Percentiles rank a stretch among this genome's conserved stretches.
Conservation (phyloP, 2,329 filamentous ascomycete species). For the Epicoccum sorghinum region DNA sequence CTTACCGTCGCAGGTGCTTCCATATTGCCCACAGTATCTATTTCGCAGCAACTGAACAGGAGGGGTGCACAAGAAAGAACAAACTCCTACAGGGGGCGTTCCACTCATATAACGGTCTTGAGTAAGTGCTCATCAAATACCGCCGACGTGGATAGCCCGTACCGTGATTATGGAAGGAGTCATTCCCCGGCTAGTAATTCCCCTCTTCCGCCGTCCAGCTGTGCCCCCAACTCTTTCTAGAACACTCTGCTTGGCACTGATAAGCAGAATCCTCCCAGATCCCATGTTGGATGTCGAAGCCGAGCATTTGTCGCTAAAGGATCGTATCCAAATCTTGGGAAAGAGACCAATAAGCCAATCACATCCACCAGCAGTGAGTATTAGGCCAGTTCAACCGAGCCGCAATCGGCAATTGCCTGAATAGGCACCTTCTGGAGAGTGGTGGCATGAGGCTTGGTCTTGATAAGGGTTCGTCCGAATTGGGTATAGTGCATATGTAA, state of each 20-base stretch:
- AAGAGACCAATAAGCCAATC: constrained; percentile 16
- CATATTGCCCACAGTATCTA: constrained; percentile 12
- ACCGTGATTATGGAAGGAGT: constrained; percentile 11
- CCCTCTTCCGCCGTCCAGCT: constrained; percentile 17
- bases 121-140: neutral
- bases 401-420: constrained; percentile 16
- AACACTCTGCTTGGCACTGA: constrained; percentile 39
- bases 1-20: constrained; percentile 27
- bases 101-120: constrained; percentile 28
- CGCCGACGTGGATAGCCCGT: constrained; percentile 18
- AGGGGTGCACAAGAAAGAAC: constrained; percentile 5
- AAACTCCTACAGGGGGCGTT: constrained; percentile 17
- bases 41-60: constrained; percentile 4
- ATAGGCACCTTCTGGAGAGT: constrained; percentile 17
- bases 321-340: constrained; percentile 12
- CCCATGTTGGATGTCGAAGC: constrained; percentile 19
- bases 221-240: constrained; percentile 25
- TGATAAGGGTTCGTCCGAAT: constrained; percentile 30
- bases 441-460: constrained; percentile 23
- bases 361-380: constrained; percentile 15
- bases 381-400: constrained; percentile 17
- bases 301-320: constrained; percentile 16
- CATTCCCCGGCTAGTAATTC: constrained; percentile 15
- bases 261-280: constrained; percentile 27
- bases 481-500: constrained; percentile 1